Percentiles rank a stretch among this genome's conserved stretches.
Evolutionary conservation across 2,329 filamentous ascomycete genomes (phyloP).

Genomic region (Penicillium sclerotiorum): DNA sequence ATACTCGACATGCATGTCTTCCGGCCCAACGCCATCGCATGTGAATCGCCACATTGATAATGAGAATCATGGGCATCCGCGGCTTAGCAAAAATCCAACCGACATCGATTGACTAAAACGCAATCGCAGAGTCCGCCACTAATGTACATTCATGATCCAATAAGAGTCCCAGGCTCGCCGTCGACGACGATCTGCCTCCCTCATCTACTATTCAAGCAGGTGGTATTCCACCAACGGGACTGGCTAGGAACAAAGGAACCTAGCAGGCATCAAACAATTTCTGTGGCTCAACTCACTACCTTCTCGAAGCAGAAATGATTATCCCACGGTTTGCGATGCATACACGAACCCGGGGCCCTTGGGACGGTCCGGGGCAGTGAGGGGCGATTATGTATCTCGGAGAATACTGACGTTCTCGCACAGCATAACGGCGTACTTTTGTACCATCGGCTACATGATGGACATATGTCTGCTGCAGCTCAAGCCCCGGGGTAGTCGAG

Average conservation of each 20-base stretch:
- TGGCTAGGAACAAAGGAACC: too few relatives aligned
- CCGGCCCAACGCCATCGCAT: background rate
- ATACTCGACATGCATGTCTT: too few relatives aligned
- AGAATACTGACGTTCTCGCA: background rate
- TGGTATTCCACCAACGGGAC: too few relatives aligned
- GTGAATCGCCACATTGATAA: constrained; percentile 4
- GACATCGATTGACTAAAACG: background rate
- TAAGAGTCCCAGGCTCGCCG: background rate
- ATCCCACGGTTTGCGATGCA: background rate
- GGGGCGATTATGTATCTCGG: background rate
- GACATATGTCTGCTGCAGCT: constrained; percentile 1
- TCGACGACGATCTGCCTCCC: background rate
- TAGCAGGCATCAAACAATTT: background rate
- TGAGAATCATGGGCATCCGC: constrained; percentile 1
- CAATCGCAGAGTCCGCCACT: constrained; percentile 1
- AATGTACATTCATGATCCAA: background rate
- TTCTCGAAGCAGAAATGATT: background rate
- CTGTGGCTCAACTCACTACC: background rate
- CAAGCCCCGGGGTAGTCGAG: constrained; percentile 1
- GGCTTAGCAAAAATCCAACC: background rate
- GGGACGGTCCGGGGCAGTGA: background rate
- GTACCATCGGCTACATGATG: background rate
- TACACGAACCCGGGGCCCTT: background rate
- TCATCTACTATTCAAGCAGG: background rate
- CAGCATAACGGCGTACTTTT: constrained; percentile 1